Evolutionary conservation across 495 filamentous ascomycete genomes (phyloP).

Genomic region (Alectoria sarmentosa): DNA sequence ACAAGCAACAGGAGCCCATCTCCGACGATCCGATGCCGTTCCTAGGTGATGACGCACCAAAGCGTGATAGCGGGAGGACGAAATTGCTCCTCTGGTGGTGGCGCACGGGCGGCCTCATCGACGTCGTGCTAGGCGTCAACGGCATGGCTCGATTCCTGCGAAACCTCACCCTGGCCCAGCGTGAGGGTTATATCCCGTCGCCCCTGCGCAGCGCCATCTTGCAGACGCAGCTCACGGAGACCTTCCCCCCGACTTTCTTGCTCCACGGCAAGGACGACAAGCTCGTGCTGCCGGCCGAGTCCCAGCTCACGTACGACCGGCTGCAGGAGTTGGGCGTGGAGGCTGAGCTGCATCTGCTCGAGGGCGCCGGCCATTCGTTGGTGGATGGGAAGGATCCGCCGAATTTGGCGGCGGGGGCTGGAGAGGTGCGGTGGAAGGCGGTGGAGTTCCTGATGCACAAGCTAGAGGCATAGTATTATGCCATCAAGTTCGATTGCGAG

Average conservation of each 20-base stretch:
- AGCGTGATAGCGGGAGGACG: constrained; percentile 21
- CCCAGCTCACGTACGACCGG: background rate
- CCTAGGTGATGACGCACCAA: constrained; percentile 15
- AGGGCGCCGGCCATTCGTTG: constrained; percentile 1
- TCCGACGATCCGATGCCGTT: constrained; percentile 22
- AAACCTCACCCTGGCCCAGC: constrained; percentile 6
- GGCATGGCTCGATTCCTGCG: constrained; percentile 17
- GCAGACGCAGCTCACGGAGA: constrained; percentile 29
- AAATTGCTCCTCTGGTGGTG: constrained; percentile 24
- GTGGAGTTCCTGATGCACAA: background rate
- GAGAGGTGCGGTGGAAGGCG: background rate
- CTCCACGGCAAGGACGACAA: constrained; percentile 32
- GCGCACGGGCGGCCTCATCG: constrained; percentile 23
- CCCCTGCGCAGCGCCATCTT: constrained; percentile 26
- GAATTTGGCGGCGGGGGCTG: background rate
- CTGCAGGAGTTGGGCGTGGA: background rate
- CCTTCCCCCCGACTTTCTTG: constrained; percentile 32
- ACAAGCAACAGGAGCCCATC: constrained; percentile 18
- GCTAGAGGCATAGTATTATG: background rate
- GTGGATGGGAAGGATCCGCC: background rate
- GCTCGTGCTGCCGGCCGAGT: constrained; percentile 28
- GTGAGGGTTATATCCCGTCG: constrained; percentile 22
- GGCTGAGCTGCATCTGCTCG: constrained; percentile 2
- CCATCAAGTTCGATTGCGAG: background rate
- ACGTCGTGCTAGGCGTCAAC: constrained; percentile 17